Conservation (phyloP, 2,329 filamentous ascomycete species). For the Thielaviopsis cerberus region DNA sequence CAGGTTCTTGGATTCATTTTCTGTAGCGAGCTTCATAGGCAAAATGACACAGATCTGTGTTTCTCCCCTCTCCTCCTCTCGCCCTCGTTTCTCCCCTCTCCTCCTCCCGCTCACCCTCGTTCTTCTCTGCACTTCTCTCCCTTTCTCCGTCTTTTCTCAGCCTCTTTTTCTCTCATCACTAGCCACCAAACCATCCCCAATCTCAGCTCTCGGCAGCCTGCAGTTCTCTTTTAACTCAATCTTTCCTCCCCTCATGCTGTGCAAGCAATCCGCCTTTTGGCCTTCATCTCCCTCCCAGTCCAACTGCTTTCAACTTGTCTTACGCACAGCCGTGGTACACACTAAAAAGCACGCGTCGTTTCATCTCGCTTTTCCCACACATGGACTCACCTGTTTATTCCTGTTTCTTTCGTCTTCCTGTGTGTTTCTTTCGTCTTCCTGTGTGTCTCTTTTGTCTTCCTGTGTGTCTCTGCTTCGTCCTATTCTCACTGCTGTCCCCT, state of each 20-base stretch:
- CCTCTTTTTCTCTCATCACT: background rate
- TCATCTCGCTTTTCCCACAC: background rate
- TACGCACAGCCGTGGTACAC: background rate
- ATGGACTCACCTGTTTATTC: background rate
- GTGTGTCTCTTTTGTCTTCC: background rate
- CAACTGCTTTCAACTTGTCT: background rate
- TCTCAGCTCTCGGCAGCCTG: too few species aligned
- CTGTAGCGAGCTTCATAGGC: constrained; percentile 5
- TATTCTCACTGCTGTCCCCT: background rate
- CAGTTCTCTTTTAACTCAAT: too few species aligned
- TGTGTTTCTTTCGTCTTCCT: background rate
- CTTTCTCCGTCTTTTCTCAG: background rate
- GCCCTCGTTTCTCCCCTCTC: background rate
- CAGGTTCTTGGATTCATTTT: constrained; percentile 11
- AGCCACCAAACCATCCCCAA: background rate
- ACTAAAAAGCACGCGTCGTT: background rate
- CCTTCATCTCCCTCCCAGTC: background rate
- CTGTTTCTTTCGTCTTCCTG: background rate
- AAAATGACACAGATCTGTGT: background rate
- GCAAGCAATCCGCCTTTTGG: too few species aligned
- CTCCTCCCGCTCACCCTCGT: background rate
- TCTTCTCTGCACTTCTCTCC: too few species aligned
- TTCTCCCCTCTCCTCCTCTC: background rate
- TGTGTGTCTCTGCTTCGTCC: background rate
- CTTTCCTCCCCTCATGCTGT: background rate